Percentiles rank a stretch among this genome's conserved stretches.
Evolutionary conservation across 2,329 filamentous ascomycete genomes (phyloP).

Genomic region (Acarospora socialis): DNA sequence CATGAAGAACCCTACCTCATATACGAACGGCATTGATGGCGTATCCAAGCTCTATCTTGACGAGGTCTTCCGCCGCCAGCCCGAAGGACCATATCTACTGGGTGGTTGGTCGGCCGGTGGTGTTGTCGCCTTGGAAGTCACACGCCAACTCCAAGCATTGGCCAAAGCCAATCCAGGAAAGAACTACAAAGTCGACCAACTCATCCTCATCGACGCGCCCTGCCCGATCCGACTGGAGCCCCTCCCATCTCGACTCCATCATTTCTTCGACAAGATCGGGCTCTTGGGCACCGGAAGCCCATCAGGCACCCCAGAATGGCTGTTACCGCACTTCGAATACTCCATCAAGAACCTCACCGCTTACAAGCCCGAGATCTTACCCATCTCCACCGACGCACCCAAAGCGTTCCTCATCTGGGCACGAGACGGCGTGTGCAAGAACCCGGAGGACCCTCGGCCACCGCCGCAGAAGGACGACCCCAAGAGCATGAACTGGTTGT

Average conservation of each 20-base stretch:
- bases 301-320: conserved; percentile 17
- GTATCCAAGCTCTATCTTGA: conserved; percentile 17
- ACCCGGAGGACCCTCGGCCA: conserved; percentile 25
- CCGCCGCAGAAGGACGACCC: conserved; percentile 28
- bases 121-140: conserved; percentile 49
- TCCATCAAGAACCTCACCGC: conserved; percentile 20
- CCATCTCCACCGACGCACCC: conserved; percentile 18
- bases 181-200: conserved; percentile 37
- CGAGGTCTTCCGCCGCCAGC: conserved; percentile 25
- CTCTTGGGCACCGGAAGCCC: conserved; percentile 16
- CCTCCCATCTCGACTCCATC: conserved; percentile 18
- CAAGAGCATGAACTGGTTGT: conserved; percentile 34
- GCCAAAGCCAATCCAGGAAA: no score
- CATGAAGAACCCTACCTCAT: conserved; percentile 19
- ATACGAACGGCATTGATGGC: conserved; percentile 13
- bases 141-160: conserved; percentile 38
- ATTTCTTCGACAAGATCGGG: conserved; percentile 21
- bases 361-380: conserved; percentile 18
- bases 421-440: conserved; percentile 32
- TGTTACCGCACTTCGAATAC: conserved; percentile 23
- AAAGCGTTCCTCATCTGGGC: conserved; percentile 34
- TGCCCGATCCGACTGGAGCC: conserved; percentile 46
- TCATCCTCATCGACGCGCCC: conserved; percentile 51
- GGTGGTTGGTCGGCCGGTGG: conserved; percentile 58
- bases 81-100: conserved; percentile 40